phyloP scores from a whole-genome alignment of 345 rosid genomes.

The Turnera subulata region DNA sequence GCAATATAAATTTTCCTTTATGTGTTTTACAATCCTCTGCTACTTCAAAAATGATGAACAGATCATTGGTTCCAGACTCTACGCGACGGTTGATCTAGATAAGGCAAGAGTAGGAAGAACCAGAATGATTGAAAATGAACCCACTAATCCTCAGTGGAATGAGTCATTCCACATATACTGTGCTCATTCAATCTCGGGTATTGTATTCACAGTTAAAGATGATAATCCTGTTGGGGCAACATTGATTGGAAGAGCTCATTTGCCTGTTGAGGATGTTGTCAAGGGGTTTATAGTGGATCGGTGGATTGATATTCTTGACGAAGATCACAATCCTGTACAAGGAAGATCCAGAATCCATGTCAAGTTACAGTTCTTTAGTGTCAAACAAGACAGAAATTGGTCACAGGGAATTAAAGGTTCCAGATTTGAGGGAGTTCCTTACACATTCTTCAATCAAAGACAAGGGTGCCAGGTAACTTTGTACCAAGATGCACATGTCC shows the following conservation, averaged over 20 bases:
- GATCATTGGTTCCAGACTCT: slow-evolving; percentile 42
- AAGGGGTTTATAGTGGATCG: slow-evolving; percentile 29
- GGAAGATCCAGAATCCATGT: slow-evolving; percentile 49
- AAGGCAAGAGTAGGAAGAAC: slow-evolving; percentile 74
- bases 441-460: slow-evolving; percentile 52
- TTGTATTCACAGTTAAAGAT: slow-evolving; percentile 61
- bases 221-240: slow-evolving; percentile 47
- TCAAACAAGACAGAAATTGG: slow-evolving; percentile 39
- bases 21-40: neutral
- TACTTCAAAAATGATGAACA: slow-evolving; percentile 7
- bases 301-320: slow-evolving; percentile 47
- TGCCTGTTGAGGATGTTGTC: slow-evolving; percentile 50
- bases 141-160: slow-evolving; percentile 42
- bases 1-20: neutral
- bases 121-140: slow-evolving; percentile 24
- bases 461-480: slow-evolving; percentile 62
- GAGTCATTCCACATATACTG: slow-evolving; percentile 57
- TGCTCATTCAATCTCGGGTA: slow-evolving; percentile 52
- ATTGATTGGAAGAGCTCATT: slow-evolving; percentile 67
- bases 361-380: slow-evolving; percentile 35
- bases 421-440: slow-evolving; percentile 44
- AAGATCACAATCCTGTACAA: slow-evolving; percentile 25
- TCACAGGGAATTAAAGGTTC: slow-evolving; percentile 48
- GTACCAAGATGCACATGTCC: slow-evolving; percentile 80
- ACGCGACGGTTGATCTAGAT: slow-evolving; percentile 70